phyloP scores from a whole-genome alignment of 2,329 filamentous ascomycete genomes.

The Fusarium tupiense region DNA sequence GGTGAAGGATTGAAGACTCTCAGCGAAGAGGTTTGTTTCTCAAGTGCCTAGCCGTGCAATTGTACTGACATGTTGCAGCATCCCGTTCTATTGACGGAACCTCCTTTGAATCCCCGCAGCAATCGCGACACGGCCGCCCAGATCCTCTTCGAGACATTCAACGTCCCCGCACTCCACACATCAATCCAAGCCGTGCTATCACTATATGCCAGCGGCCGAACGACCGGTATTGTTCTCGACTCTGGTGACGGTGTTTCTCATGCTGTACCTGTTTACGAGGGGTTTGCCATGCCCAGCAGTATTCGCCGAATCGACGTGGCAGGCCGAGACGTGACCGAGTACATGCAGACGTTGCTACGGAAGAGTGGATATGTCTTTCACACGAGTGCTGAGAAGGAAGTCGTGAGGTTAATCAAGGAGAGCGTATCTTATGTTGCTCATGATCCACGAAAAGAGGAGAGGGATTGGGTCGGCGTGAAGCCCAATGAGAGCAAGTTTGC shows the following conservation, averaged over 20 bases:
- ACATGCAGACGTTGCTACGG: conserved; percentile 88
- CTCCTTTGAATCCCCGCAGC: conserved; percentile 91
- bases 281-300: conserved; percentile 94
- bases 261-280: conserved; percentile 96
- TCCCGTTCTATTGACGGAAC: conserved; percentile 94
- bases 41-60: neutral
- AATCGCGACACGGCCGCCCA: conserved; percentile 97
- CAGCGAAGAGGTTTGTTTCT: conserved; percentile 81
- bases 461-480: conserved; percentile 89
- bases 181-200: conserved; percentile 97
- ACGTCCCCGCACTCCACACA: conserved; percentile 94
- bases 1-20: conserved; percentile 94
- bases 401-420: conserved; percentile 98
- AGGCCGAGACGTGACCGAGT: conserved; percentile 93
- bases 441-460: conserved; percentile 93
- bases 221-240: conserved; percentile 95
- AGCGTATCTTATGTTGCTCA: conserved; percentile 89
- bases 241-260: conserved; percentile 97
- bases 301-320: conserved; percentile 97
- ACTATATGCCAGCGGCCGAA: conserved; percentile 93
- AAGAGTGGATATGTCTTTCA: conserved; percentile 96
- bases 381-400: conserved; percentile 98
- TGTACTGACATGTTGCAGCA: conserved; percentile 60
- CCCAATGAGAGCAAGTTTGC: conserved; percentile 79
- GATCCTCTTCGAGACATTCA: conserved; percentile 98